Conservation (phyloP, 305 asterid genomes). For the Withania somnifera region DNA sequence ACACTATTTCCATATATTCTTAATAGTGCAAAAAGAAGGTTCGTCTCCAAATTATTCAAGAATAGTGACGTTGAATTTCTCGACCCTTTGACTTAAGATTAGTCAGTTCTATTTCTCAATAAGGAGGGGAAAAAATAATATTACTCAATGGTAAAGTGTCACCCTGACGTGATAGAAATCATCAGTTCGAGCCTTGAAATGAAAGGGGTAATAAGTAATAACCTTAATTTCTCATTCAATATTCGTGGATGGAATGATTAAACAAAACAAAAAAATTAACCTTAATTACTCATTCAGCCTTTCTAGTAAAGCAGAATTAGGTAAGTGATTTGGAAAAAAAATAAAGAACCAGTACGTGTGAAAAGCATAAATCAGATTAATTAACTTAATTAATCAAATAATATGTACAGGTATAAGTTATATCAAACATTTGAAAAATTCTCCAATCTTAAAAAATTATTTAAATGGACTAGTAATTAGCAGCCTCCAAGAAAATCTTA, state of each 20-base stretch:
- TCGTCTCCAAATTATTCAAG: no score
- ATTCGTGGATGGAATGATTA: neutral
- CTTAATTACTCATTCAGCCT: neutral
- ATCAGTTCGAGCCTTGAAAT: no score
- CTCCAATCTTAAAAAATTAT: neutral
- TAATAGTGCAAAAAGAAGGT: no score
- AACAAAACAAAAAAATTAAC: neutral
- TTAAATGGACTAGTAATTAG: neutral
- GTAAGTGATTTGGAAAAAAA: neutral
- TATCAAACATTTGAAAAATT: neutral
- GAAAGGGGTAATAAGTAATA: neutral
- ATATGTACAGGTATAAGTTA: neutral
- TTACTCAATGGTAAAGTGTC: no score
- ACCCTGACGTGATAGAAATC: no score
- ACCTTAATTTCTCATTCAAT: neutral
- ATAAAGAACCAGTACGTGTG: neutral
- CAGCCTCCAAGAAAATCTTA: neutral
- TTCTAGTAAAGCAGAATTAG: neutral
- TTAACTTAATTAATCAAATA: neutral
- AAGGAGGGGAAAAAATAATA: no score
- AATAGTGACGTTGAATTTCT: no score
- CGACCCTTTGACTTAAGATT: no score
- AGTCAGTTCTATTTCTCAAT: no score
- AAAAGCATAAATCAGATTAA: neutral
- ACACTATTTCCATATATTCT: no score